Evolutionary conservation across 768 basidiomycete genomes (phyloP), one percentile per base, ranked within the genome.

Genomic region (Kwoniella mangroviensis): DNA sequence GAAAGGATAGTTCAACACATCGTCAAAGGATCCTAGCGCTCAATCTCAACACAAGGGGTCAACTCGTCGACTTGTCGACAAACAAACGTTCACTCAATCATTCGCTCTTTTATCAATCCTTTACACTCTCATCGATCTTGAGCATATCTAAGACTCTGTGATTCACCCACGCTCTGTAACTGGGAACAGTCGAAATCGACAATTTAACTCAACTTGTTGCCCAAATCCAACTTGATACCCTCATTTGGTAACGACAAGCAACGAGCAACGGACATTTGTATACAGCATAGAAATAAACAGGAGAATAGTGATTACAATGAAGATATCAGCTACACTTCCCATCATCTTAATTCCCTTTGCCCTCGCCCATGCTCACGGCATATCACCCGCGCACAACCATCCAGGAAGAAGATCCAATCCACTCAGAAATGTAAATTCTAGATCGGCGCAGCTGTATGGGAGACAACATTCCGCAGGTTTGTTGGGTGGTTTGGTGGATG

Each of bases 401-500:
- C 15, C 22, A 11, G n/a, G 61, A 41, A 40, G 45, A 21, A 63
- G 40, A 15, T 15, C 15, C 45, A 59, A 42, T 59, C 24, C 51
- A 40, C 62, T 63, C 24, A 28, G 62, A 63, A 49, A 40, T 49
- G 40, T 17, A 6, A 49, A 52, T 49, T 49, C 40, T 11, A 21
- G 40, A 15, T 51, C 64, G 45, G 15, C 22, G 56, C 4, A 45
- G 21, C 11, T 59, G 21, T 21, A 58, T 24, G 56, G 56, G 17
- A 43, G 65, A 66, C 65, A 66, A 28, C 65, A 66, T n/a, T 28
- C 24, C 22, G 56, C 11, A 4, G 65, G 65, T 11, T 57, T 66
- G 21, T 56, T 66, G 19, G 56, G 65, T 49, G 65, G 65, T 10
- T 51, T 66, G 55, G 56, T 66, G 19, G 45, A 41, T 21, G 56